Percentiles rank a stretch among this genome's conserved stretches.
These are phyloP conservation scores for Vicia sativa DNA, from an alignment of 306 rosid genomes.

Conservation along the genomic window DNA sequence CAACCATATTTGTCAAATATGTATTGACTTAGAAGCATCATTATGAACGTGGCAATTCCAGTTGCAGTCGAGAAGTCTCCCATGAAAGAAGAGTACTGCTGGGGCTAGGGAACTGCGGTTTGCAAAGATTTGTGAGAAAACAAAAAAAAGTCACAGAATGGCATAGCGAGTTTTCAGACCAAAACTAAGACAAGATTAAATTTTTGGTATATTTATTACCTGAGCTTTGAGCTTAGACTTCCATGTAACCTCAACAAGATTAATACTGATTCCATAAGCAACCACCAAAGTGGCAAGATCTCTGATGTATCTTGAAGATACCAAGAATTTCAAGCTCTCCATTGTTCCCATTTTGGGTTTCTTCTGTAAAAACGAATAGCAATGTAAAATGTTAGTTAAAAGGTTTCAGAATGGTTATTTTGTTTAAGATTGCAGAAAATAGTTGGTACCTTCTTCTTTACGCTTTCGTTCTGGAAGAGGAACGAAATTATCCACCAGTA, in stretches of 20 bases:
- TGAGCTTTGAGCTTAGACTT: conserved; percentile 98
- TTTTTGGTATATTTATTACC: conserved; percentile 46
- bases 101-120: conserved; percentile 91
- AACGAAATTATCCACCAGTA: conserved; percentile 85
- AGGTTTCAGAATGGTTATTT: not conserved
- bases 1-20: conserved; percentile 89
- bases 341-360: conserved; percentile 92
- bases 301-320: conserved; percentile 86
- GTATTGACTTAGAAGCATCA: conserved; percentile 90
- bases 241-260: conserved; percentile 98
- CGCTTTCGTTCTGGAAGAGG: conserved; percentile 92
- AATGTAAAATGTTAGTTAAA: conserved; percentile 26
- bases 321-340: conserved; percentile 98
- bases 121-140: not conserved
- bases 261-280: conserved; percentile 91
- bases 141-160: not conserved
- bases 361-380: conserved; percentile 55
- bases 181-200: conserved; percentile 23
- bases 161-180: conserved; percentile 7
- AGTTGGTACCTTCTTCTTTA: conserved; percentile 75
- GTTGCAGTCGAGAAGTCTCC: conserved; percentile 97
- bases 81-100: conserved; percentile 90
- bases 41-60: conserved; percentile 85
- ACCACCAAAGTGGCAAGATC: conserved; percentile 97
- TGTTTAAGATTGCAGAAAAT: not conserved